Base-by-base conservation (phyloP, 192 early-diverging fungal species). In the Tieghemiomyces parasiticus region DNA sequence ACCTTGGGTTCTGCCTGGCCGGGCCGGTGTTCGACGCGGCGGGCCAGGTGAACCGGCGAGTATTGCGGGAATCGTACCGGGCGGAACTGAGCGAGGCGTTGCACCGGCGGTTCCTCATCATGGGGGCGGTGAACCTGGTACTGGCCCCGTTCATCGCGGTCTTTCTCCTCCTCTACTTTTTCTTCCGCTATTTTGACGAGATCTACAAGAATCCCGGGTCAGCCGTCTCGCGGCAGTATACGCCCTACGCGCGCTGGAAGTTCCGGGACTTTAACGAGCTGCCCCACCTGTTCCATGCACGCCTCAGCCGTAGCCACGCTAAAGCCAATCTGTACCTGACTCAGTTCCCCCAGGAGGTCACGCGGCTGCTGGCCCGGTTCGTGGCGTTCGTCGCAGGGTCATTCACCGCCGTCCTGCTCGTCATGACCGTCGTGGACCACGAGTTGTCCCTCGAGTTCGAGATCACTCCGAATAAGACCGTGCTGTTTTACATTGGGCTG, bases 251-350 rank as follows among this genome's bases (percentile, higher is more conserved):
- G 3, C 74, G 78, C 30, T 97, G 89, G 91, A 90, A 88, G 67
- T 89, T 97, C 61, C 83, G 95, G 54, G 92, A 96, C 72, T 97
- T 97, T 64, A 97, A 99, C 70, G 97, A 99, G 66, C 75, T 97
- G 22, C 90, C 93, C 0, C 93, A 99, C 67, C 60, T 87, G 22
- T 93, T 96, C 65, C 68, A 85, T 33, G 66, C 67, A 26, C 83
- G 97, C 14, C 68, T 97, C 22, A 81, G 82, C 60, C 58, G 78
- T 0, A 88, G 86, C 26, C 81, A 90, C 66, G 76, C 78, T 13
- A 65, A 77, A 47, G 92, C 95, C 0, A 80, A 77, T 33, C 70
- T 81, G 61, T 99, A 99, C 67, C 71, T 97, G 46, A 69, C 81
- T 42, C 92, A 95, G 71, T 96, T 96, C 59, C 89, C 91, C 0